A percentile compares a stretch with the other conserved stretches of the same genome.
Conservation (phyloP, 2,329 filamentous ascomycete genomes). For the Hymenoscyphus albidus region DNA sequence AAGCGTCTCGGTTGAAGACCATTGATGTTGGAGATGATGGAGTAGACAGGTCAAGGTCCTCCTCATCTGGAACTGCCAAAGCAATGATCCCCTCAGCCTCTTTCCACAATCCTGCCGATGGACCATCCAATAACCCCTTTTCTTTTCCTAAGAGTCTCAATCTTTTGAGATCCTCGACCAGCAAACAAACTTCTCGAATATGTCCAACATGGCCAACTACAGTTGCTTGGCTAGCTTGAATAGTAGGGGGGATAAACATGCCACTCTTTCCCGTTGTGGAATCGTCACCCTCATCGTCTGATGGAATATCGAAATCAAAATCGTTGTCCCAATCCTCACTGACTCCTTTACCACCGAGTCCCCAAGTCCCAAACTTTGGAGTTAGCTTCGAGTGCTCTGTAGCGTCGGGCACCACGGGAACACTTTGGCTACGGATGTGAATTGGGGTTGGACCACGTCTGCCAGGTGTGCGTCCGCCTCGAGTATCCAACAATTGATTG, state of each 20-base stretch:
- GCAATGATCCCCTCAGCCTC: slow-evolving; percentile 86
- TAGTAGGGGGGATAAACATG: slow-evolving; percentile 75
- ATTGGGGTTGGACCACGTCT: slow-evolving; percentile 62
- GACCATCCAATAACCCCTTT: slow-evolving; percentile 60
- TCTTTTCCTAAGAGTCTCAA: slow-evolving; percentile 66
- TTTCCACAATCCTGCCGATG: slow-evolving; percentile 62
- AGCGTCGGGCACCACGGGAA: slow-evolving; percentile 66
- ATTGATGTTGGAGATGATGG: slow-evolving; percentile 30
- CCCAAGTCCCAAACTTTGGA: slow-evolving; percentile 78
- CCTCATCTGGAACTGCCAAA: slow-evolving; percentile 68
- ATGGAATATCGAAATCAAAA: slow-evolving; percentile 62
- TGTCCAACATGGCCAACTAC: slow-evolving; percentile 82
- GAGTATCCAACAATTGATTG: slow-evolving; percentile 66
- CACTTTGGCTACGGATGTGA: slow-evolving; percentile 77
- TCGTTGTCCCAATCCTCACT: slow-evolving; percentile 90
- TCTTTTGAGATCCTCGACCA: slow-evolving; percentile 80
- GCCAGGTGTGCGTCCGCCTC: slow-evolving; percentile 64
- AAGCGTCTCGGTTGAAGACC: slow-evolving; percentile 45
- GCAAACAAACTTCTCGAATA: slow-evolving; percentile 72
- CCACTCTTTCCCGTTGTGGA: slow-evolving; percentile 38
- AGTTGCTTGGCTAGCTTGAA: slow-evolving; percentile 76
- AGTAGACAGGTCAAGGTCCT: slow-evolving; percentile 40
- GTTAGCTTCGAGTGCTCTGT: slow-evolving; percentile 48
- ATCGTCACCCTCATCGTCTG: slow-evolving; percentile 38
- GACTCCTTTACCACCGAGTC: slow-evolving; percentile 70